These are phyloP conservation scores for Suhomyces panamericanus DNA, from an alignment of 1,139 yeast genomes.

Conservation along the genomic window DNA sequence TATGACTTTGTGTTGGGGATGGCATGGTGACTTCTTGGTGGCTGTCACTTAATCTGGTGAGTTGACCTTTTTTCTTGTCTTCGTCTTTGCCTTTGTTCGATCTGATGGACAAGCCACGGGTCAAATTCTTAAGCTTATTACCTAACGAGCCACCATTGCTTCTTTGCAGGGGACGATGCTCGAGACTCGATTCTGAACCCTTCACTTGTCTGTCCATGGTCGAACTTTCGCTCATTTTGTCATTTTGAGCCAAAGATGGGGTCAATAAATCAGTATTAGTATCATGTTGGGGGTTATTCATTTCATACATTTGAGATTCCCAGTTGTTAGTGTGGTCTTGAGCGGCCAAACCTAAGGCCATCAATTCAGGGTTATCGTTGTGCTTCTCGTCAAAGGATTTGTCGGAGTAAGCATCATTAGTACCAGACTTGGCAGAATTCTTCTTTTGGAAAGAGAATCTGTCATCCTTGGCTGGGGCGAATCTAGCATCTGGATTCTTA, in stretches of 20 bases:
- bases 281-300: constrained; percentile 36
- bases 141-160: constrained; percentile 14
- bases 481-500: constrained; percentile 80
- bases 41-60: constrained; percentile 40
- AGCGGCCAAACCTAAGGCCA: constrained; percentile 68
- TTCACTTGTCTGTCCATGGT: constrained; percentile 8
- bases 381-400: constrained; percentile 10
- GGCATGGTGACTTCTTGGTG: constrained; percentile 21
- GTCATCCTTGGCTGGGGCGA: constrained; percentile 81
- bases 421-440: constrained; percentile 34
- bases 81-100: constrained; percentile 15
- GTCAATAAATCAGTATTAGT: constrained; percentile 23
- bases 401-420: constrained; percentile 2
- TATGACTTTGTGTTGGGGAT: constrained; percentile 15
- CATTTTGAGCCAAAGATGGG: constrained; percentile 25
- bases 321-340: constrained; percentile 69
- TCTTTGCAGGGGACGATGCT: constrained; percentile 8
- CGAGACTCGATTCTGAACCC: constrained; percentile 5
- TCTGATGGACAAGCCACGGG: constrained; percentile 27
- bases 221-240: constrained; percentile 15
- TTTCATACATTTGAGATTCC: constrained; percentile 63
- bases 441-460: constrained; percentile 76
- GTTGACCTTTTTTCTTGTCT: constrained; percentile 13
- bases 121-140: constrained; percentile 20
- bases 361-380: constrained; percentile 54